phyloP scores from a whole-genome alignment of 2,329 filamentous ascomycete genomes.

The Pseudomassariella vexata region DNA sequence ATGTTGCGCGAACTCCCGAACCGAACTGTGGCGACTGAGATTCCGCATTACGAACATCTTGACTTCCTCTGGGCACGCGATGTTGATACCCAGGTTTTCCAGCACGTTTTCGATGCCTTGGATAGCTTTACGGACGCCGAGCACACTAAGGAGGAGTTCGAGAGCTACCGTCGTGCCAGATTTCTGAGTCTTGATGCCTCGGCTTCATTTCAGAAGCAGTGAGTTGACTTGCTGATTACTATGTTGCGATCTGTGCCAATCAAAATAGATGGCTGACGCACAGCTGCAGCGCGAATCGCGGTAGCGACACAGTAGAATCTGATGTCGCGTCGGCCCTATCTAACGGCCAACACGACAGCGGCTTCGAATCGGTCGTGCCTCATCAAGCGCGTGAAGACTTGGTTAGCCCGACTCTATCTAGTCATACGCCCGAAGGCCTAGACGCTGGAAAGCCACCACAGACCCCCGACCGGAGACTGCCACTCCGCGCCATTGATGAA shows the following conservation, averaged over 20 bases:
- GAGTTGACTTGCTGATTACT: no score
- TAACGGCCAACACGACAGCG: conserved; percentile 15
- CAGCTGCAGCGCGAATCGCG: conserved; percentile 14
- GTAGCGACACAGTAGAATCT: conserved; percentile 22
- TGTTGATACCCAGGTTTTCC: conserved; percentile 78
- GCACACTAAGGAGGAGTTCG: conserved; percentile 56
- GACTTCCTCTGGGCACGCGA: conserved; percentile 94
- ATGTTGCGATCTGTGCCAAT: not conserved
- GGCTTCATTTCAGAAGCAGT: conserved; percentile 24
- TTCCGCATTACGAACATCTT: conserved; percentile 91
- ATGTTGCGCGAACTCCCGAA: conserved; percentile 86
- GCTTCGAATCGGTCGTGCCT: conserved; percentile 6
- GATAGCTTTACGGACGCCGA: conserved; percentile 60
- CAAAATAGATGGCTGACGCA: conserved; percentile 1
- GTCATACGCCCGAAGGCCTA: no score
- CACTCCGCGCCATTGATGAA: conserved; percentile 15
- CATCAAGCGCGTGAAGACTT: conserved; percentile 21
- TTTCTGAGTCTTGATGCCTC: conserved; percentile 38
- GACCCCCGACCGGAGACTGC: no score
- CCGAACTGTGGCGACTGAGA: conserved; percentile 79
- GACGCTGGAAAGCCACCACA: no score
- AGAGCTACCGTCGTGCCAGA: conserved; percentile 47
- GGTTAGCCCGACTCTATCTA: conserved; percentile 7
- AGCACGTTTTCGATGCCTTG: conserved; percentile 84
- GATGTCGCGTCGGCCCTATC: conserved; percentile 19